Percentiles rank a stretch among this genome's conserved stretches.
phyloP scores from a whole-genome alignment of 805 yeast genomes.

The Myxozyma vanderwaltii region DNA sequence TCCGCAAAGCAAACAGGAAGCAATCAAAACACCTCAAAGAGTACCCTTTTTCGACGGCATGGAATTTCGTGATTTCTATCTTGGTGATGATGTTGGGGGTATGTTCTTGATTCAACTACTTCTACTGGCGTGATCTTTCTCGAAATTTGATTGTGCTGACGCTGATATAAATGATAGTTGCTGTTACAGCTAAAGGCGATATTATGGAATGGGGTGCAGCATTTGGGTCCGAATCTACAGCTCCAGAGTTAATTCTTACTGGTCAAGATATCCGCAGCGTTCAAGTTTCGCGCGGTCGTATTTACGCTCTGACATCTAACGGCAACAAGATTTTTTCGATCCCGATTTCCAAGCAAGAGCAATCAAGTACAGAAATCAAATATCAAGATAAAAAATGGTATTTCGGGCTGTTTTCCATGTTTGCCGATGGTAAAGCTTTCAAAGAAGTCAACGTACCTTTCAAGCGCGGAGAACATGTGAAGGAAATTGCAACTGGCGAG shows the following conservation, averaged over 20 bases:
- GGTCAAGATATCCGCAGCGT: slow-evolving; percentile 52
- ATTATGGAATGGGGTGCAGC: slow-evolving; percentile 71
- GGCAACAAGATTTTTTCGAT: slow-evolving; percentile 45
- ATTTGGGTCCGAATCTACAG: slow-evolving; percentile 38
- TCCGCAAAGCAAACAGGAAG: slow-evolving; percentile 39
- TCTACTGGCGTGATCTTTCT: too few relatives aligned
- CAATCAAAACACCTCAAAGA: slow-evolving; percentile 58
- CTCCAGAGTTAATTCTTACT: slow-evolving; percentile 47
- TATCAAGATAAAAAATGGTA: slow-evolving; percentile 18
- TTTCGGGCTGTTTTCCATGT: neutral
- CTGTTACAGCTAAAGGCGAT: slow-evolving; percentile 69
- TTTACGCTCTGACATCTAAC: slow-evolving; percentile 48
- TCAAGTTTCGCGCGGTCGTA: slow-evolving; percentile 54
- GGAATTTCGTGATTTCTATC: slow-evolving; percentile 56
- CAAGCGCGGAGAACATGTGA: slow-evolving; percentile 53
- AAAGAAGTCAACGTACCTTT: slow-evolving; percentile 33
- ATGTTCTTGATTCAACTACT: neutral
- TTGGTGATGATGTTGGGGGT: slow-evolving; percentile 49
- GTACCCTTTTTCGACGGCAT: slow-evolving; percentile 64
- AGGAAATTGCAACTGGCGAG: slow-evolving; percentile 61
- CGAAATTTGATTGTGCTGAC: neutral
- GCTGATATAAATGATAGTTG: slow-evolving; percentile 41
- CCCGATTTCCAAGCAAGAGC: slow-evolving; percentile 39
- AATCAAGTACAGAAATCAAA: neutral
- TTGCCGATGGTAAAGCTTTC: neutral